A percentile compares a stretch with the other conserved stretches of the same genome.
Evolutionary conservation across 805 yeast genomes (phyloP).

Genomic region (Jamesozyma hellenica): DNA sequence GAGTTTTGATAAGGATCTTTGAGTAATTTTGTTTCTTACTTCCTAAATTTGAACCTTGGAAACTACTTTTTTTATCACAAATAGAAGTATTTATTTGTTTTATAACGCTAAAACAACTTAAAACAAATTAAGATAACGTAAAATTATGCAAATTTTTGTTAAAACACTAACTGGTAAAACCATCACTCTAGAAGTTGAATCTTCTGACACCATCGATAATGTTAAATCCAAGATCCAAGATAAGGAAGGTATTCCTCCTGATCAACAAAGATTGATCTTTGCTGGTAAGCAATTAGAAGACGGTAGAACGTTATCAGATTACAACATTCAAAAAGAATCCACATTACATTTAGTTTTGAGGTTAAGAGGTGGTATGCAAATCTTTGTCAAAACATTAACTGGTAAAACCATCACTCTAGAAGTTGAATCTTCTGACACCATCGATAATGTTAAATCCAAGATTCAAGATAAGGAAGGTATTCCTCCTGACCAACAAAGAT

Average conservation of each 20-base stretch:
- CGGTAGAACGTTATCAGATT: slow-evolving; percentile 88
- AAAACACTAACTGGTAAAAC: slow-evolving; percentile 87
- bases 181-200: slow-evolving; percentile 76
- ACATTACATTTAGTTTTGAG: slow-evolving; percentile 75
- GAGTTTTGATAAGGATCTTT: too few relatives aligned
- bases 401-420: slow-evolving; percentile 85
- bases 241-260: slow-evolving; percentile 95
- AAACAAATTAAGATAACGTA: too few relatives aligned
- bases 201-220: slow-evolving; percentile 90
- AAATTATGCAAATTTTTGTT: slow-evolving; percentile 74
- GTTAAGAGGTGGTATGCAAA: slow-evolving; percentile 86
- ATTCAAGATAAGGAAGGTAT: slow-evolving; percentile 95
- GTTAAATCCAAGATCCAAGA: slow-evolving; percentile 93
- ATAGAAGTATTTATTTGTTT: too few relatives aligned
- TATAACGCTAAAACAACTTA: too few relatives aligned
- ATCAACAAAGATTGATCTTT: slow-evolving; percentile 88
- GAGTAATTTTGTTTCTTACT: too few relatives aligned
- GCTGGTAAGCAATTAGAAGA: slow-evolving; percentile 96
- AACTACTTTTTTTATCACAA: too few relatives aligned
- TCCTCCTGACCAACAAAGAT: slow-evolving; percentile 94
- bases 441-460: slow-evolving; percentile 90
- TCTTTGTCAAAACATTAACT: slow-evolving; percentile 80
- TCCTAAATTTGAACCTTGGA: too few relatives aligned
- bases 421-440: slow-evolving; percentile 87
- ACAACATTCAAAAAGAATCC: slow-evolving; percentile 93